Evolutionary conservation across 305 asterid genomes (phyloP), one percentile per base, ranked within the genome.

Genomic region (Fraxinus dipetala): DNA sequence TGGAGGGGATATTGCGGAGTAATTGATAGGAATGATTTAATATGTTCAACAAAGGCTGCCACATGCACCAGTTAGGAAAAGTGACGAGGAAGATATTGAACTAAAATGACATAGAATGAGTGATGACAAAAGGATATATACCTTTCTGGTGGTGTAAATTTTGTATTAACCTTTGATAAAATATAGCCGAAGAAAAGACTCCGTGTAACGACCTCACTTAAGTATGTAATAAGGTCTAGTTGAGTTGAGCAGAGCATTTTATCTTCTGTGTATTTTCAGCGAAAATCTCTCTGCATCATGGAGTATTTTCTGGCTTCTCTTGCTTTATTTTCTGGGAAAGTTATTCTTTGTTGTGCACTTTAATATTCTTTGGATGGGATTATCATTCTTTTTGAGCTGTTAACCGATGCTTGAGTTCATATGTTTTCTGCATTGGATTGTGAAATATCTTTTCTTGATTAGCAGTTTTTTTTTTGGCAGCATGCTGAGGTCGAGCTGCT

Each of bases 401-500:
- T 79, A 31, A 26, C 36, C n/a, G 45, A 77, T 79, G 80, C 48
- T 36, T 76, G 80, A 83, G 74, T 85, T 51, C 38, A 20, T 32
- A 4, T 28, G 59, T 65, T 78, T 73, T 76, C 54, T 22, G 65
- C 36, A 22, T 63, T 72, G 76, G 36, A 85, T 43, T 51, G 54
- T 59, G 16, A 43, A 76, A 38, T 80, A 72, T 81, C 18, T 73
- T 80, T 54, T 24, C 45, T 75, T 84, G 79, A 83, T 78, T 75
- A 34, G 51, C 85, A 16, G 40, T 79, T 72, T 76, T 82, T 79
- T 79, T 77, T 90, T 54, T 2, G 10, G 48, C 91, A 96, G 98
- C 83, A 86, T 93, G 92, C 90, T 96, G 81, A 88, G 87, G 92
- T 93, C 98, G 76, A 89, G 97, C 91, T 96, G 99, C 89, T 91